A percentile compares a stretch with the other conserved stretches of the same genome.
These are phyloP conservation scores for Talaromyces wortmannii DNA, from an alignment of 495 filamentous ascomycete genomes.

Conservation along the genomic window DNA sequence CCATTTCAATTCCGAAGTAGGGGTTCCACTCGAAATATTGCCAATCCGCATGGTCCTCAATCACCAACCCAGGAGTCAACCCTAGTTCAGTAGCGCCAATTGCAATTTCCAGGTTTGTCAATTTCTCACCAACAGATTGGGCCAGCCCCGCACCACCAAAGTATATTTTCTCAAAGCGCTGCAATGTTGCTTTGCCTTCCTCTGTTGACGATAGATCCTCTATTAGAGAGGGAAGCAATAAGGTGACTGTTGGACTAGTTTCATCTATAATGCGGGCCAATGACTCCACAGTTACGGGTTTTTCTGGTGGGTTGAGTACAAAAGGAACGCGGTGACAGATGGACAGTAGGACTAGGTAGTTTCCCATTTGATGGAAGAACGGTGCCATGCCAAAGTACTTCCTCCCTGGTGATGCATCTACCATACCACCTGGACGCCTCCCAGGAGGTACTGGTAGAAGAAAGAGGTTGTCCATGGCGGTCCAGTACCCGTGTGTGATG, in stretches of 20 bases:
- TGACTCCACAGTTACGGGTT: conserved; percentile 6
- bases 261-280: conserved; percentile 3
- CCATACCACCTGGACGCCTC: background rate
- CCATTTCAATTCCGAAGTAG: conserved; percentile 33
- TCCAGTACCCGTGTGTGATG: conserved; percentile 38
- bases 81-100: conserved; percentile 16
- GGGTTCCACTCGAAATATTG: conserved; percentile 43
- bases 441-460: conserved; percentile 17
- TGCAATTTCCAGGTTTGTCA: conserved; percentile 3
- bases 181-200: conserved; percentile 2
- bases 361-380: conserved; percentile 15
- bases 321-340: conserved; percentile 11
- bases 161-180: conserved; percentile 7
- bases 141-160: conserved; percentile 19
- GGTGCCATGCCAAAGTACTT: conserved; percentile 15
- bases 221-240: conserved; percentile 12
- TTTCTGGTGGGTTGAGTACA: conserved; percentile 8
- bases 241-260: conserved; percentile 2
- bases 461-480: conserved; percentile 26
- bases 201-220: conserved; percentile 9
- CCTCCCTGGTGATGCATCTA: background rate
- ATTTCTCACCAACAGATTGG: conserved; percentile 7
- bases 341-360: conserved; percentile 1
- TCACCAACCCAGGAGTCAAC: conserved; percentile 15
- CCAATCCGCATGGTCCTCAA: conserved; percentile 38